phyloP scores from a whole-genome alignment of 768 basidiomycete species.

The Hygrophorus pudorinus region DNA sequence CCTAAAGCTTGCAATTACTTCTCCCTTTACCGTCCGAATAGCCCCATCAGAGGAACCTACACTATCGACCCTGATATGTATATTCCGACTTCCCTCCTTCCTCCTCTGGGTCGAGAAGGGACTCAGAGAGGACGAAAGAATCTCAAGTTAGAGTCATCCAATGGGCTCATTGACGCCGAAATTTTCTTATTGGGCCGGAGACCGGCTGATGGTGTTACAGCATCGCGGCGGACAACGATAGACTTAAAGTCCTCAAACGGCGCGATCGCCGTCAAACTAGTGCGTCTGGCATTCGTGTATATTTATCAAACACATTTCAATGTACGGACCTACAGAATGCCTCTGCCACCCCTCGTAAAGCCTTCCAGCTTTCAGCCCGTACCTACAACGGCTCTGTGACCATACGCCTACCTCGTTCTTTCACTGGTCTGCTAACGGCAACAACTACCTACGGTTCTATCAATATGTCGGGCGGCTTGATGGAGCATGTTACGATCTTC shows the following conservation, averaged over 20 bases:
- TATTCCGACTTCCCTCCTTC: conserved; percentile 27
- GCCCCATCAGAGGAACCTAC: conserved; percentile 25
- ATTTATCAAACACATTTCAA: background rate
- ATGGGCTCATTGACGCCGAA: conserved; percentile 32
- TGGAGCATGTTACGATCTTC: conserved; percentile 20
- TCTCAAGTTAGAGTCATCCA: conserved; percentile 27
- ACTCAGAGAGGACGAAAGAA: conserved; percentile 15
- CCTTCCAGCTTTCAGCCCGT: conserved; percentile 16
- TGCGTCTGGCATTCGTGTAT: conserved; percentile 17
- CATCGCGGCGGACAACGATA: conserved; percentile 19
- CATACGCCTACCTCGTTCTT: conserved; percentile 29
- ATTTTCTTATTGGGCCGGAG: conserved; percentile 23
- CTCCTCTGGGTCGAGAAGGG: conserved; percentile 14
- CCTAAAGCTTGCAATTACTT: conserved; percentile 7
- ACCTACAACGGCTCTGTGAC: conserved; percentile 23
- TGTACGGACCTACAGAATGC: background rate
- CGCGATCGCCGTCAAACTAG: conserved; percentile 9
- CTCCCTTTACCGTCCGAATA: conserved; percentile 11
- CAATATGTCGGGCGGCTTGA: conserved; percentile 20
- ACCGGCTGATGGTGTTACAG: background rate
- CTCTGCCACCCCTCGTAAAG: background rate
- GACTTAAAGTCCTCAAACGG: conserved; percentile 21
- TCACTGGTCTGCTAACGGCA: conserved; percentile 27
- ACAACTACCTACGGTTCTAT: conserved; percentile 21
- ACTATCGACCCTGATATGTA: conserved; percentile 31